Evolutionary conservation across 177 flowering plant species (phyloP).

Genomic region (Telopea speciosissima): DNA sequence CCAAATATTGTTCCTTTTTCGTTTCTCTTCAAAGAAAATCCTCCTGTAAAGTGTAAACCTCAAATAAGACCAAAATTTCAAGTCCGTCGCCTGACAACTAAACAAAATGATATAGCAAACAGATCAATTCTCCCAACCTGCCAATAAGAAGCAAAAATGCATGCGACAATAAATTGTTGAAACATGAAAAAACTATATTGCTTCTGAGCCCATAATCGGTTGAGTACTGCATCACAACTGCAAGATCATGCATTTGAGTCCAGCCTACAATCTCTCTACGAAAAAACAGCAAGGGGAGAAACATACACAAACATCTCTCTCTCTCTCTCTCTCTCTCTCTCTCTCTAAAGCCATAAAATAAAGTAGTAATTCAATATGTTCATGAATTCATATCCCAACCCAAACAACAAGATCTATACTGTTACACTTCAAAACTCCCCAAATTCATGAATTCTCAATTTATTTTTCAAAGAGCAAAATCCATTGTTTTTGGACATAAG

Average conservation of each 20-base stretch:
- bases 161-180: background rate
- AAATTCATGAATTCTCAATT: no score
- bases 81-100: background rate
- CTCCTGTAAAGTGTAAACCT: slow-evolving; percentile 40
- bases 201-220: no score
- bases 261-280: background rate
- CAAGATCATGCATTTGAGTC: no score
- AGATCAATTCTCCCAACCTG: background rate
- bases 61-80: background rate
- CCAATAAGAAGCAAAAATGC: background rate
- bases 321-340: no score
- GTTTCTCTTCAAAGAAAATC: slow-evolving; percentile 45
- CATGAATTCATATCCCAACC: background rate
- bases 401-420: background rate
- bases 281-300: no score
- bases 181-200: background rate
- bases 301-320: background rate
- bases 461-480: no score
- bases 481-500: no score
- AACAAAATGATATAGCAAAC: background rate
- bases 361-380: background rate
- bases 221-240: no score
- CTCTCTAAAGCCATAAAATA: no score
- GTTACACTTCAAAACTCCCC: background rate
- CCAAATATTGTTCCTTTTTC: slow-evolving; percentile 29